A percentile compares a stretch with the other conserved stretches of the same genome.
These are phyloP conservation scores for Serendipita sp. DNA, from an alignment of 768 basidiomycete genomes.

Conservation along the genomic window DNA sequence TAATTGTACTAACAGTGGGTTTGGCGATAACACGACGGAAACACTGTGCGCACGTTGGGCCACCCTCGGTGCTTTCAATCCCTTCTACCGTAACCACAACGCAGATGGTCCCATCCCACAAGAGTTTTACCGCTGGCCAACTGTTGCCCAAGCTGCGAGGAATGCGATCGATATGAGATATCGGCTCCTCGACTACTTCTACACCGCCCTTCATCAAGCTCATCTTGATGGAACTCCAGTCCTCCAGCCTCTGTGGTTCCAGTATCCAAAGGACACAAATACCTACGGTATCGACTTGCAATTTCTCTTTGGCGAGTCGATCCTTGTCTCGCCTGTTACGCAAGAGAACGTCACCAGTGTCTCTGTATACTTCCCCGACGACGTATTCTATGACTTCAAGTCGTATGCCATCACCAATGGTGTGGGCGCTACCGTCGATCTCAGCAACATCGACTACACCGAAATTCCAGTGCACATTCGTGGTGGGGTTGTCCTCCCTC, in stretches of 20 bases:
- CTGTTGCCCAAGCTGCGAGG: constrained; percentile 56
- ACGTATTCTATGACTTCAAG: constrained; percentile 7
- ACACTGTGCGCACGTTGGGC: constrained; percentile 75
- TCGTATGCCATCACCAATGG: constrained; percentile 40
- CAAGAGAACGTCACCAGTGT: constrained; percentile 52
- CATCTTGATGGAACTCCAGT: constrained; percentile 52
- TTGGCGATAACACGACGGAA: constrained; percentile 48
- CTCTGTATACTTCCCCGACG: constrained; percentile 28
- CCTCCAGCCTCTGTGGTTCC: constrained; percentile 59
- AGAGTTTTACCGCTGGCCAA: constrained; percentile 70
- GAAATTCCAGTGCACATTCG: constrained; percentile 63
- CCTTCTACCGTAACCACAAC: constrained; percentile 75
- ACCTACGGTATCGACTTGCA: constrained; percentile 47
- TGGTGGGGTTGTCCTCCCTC: constrained; percentile 47
- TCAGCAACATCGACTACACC: constrained; percentile 48
- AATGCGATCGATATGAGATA: constrained; percentile 57
- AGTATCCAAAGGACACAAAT: constrained; percentile 57
- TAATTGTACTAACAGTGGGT: no score
- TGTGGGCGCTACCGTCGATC: constrained; percentile 22
- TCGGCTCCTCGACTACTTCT: constrained; percentile 53
- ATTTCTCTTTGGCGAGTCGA: constrained; percentile 52
- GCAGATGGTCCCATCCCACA: constrained; percentile 48
- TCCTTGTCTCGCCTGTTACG: constrained; percentile 65
- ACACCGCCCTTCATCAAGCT: constrained; percentile 16
- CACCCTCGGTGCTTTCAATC: constrained; percentile 58